A percentile compares a stretch with the other conserved stretches of the same genome.
Evolutionary conservation across 495 filamentous ascomycete species (phyloP).

Genomic region (Sporormia fimetaria): DNA sequence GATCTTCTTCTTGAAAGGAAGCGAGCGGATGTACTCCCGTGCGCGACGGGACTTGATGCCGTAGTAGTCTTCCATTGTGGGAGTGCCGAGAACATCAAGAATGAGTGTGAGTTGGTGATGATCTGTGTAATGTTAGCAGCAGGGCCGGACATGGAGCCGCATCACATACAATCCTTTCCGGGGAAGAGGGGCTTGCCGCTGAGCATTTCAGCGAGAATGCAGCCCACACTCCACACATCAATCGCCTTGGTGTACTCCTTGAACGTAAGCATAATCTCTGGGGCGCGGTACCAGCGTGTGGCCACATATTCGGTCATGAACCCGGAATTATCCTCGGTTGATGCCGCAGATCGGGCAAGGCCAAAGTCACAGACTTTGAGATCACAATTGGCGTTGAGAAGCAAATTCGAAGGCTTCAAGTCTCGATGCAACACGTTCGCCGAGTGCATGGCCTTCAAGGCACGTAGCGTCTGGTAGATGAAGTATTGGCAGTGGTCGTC

Average conservation of each 20-base stretch:
- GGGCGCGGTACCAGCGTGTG: conserved; percentile 95
- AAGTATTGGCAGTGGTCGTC: conserved; percentile 58
- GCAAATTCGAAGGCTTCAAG: conserved; percentile 89
- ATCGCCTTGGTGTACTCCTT: conserved; percentile 99
- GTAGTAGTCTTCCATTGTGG: conserved; percentile 99
- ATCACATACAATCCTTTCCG: conserved; percentile 86
- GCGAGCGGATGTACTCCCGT: conserved; percentile 94
- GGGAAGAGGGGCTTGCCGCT: conserved; percentile 98
- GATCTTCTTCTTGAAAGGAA: conserved; percentile 99
- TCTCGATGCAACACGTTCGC: conserved; percentile 96
- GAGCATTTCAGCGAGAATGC: conserved; percentile 99
- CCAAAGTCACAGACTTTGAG: conserved; percentile 99
- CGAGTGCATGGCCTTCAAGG: conserved; percentile 97
- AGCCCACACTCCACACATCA: conserved; percentile 98
- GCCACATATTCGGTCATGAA: conserved; percentile 99
- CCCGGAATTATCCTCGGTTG: conserved; percentile 95
- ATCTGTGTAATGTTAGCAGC: conserved; percentile 44
- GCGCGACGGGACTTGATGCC: conserved; percentile 98
- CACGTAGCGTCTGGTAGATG: conserved; percentile 48
- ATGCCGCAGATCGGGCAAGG: conserved; percentile 85
- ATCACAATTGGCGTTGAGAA: conserved; percentile 98
- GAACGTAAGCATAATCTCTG: conserved; percentile 99
- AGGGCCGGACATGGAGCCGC: background rate
- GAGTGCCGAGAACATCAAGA: conserved; percentile 93
- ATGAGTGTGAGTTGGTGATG: conserved; percentile 98